These are phyloP conservation scores for Bonia amplexicaulis DNA, from an alignment of 176 grass and related monocot genomes.

Conservation along the genomic window DNA sequence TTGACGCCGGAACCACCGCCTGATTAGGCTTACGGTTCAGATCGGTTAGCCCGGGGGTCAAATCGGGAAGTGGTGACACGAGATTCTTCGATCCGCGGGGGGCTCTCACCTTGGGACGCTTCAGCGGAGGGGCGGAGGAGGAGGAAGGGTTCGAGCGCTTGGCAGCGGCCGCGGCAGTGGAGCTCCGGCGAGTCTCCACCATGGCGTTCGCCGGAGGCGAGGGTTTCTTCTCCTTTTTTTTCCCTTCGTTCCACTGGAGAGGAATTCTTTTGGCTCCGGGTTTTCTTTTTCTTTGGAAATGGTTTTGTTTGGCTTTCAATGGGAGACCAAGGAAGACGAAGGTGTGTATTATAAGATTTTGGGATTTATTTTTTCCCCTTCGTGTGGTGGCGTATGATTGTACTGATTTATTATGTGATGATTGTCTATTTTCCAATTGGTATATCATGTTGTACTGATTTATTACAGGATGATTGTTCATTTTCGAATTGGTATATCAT, in stretches of 20 bases:
- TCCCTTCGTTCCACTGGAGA: background rate
- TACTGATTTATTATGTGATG: background rate
- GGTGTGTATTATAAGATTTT: constrained; percentile 12
- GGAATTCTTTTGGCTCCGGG: constrained; percentile 2
- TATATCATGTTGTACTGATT: background rate
- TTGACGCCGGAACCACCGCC: constrained; percentile 29
- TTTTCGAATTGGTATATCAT: background rate
- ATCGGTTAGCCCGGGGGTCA: constrained; percentile 23
- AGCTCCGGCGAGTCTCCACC: constrained; percentile 98
- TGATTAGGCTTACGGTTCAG: constrained; percentile 21
- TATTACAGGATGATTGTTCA: background rate
- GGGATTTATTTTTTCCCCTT: background rate
- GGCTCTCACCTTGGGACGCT: constrained; percentile 81
- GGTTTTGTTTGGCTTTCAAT: constrained; percentile 29
- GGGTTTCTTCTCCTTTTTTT: constrained; percentile 22
- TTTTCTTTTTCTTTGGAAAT: background rate
- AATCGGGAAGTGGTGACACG: background rate
- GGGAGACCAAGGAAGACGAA: background rate
- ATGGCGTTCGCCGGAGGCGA: constrained; percentile 35
- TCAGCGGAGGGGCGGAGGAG: constrained; percentile 48
- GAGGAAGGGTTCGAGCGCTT: constrained; percentile 48
- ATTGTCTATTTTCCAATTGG: no score
- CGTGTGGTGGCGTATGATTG: background rate
- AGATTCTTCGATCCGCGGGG: constrained; percentile 10
- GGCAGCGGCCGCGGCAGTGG: constrained; percentile 43